Evolutionary conservation across 2,329 filamentous ascomycete genomes (phyloP), one percentile per base, ranked within the genome.

Genomic region (Verticillium klebahnii): DNA sequence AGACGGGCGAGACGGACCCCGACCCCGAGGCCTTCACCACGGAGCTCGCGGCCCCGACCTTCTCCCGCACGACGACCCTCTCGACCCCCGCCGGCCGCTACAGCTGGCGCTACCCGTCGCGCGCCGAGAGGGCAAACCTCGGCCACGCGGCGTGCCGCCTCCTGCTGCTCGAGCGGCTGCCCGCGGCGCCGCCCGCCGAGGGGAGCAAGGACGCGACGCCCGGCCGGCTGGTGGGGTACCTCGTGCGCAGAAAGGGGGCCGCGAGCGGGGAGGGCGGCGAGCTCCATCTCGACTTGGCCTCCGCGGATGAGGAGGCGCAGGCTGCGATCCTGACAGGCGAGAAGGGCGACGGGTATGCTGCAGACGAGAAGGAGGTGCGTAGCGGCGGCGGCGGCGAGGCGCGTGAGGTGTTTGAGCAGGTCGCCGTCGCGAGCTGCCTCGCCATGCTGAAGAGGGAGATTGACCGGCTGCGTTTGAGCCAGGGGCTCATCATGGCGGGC

Each of bases 371-470:
- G 25, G 40, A 25, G 19, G 17, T 2, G 45, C 7, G 9, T 14
- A 9, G n/a, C n/a, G 19, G 12, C 8, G 19, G 23, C n/a, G 45
- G 19, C 6, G 7, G 3, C 14, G 40, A 15, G 11, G 58, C 25
- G 3, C 67, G 68, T 57, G 72, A 83, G 67, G 71, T 82, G 62
- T 74, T 74, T 15, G 77, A 84, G 67, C 74, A 78, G n/a, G 64
- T 88, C 23, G 76, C 83, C 11, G 77, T 88, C 19, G 79, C 81
- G 54, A 87, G 82, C 17, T 85, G 81, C 62, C 66, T 89, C 61
- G 72, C 81, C 17, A 87, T 89, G 85, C 70, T 89, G 66, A 89
- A 89, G 80, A 85, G 83, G 72, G 87, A 89, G 77, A 75, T 87
- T 58, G 86, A 89, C 70, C 75, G 86, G 52, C 75, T 84, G 65